phyloP scores from a whole-genome alignment of 1,284 basidiomycete species.

The Tylopilus sp. region DNA sequence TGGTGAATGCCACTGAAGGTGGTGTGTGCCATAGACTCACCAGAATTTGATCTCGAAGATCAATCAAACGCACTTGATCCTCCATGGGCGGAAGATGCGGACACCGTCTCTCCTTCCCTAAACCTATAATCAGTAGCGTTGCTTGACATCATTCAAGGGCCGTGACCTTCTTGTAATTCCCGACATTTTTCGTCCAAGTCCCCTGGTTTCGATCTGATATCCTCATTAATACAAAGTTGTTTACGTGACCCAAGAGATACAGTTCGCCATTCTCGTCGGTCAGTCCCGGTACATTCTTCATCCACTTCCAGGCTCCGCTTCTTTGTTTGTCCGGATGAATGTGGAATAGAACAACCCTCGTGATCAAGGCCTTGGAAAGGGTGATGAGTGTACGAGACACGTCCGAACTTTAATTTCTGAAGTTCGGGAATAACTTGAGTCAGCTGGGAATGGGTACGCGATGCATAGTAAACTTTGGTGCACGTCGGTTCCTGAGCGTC shows the following conservation, averaged over 20 bases:
- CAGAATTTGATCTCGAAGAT: conserved; percentile 86
- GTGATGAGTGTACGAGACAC: conserved; percentile 7
- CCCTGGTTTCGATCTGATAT: conserved; percentile 62
- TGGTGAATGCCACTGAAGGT: conserved; percentile 1
- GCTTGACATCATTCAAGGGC: not conserved
- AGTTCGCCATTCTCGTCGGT: conserved; percentile 47
- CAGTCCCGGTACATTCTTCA: conserved; percentile 26
- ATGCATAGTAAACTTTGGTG: conserved; percentile 89
- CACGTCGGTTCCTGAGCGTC: conserved; percentile 55
- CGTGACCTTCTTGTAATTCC: conserved; percentile 77
- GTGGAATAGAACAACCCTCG: conserved; percentile 8
- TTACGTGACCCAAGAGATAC: conserved; percentile 89
- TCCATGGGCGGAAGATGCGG: conserved; percentile 75
- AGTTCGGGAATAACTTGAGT: conserved; percentile 90
- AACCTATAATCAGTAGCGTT: conserved; percentile 5
- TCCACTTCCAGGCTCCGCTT: conserved; percentile 25
- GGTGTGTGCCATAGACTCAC: conserved; percentile 44
- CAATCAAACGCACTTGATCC: conserved; percentile 74
- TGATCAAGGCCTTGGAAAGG: conserved; percentile 5
- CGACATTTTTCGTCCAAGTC: conserved; percentile 92
- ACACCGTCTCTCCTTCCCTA: conserved; percentile 70
- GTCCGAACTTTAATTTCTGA: conserved; percentile 58
- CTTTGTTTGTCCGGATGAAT: conserved; percentile 5
- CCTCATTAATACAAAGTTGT: conserved; percentile 92
- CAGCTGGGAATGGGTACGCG: conserved; percentile 93